Conservation (phyloP, 768 basidiomycete species). For the Podaxis mareebaensis region DNA sequence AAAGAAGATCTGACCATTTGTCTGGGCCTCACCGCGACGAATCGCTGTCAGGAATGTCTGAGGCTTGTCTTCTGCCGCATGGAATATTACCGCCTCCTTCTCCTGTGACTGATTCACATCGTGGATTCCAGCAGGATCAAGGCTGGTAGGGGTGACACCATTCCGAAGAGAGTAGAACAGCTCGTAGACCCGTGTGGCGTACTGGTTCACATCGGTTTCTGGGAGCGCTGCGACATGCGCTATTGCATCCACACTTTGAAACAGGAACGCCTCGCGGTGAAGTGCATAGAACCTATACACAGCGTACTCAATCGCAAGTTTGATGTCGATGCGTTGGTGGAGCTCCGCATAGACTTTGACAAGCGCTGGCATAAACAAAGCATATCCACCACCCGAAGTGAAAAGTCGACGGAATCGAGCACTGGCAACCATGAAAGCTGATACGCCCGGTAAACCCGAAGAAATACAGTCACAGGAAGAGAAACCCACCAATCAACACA, state of each 20-base stretch:
- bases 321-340: constrained; percentile 56
- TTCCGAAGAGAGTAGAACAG: constrained; percentile 60
- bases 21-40: constrained; percentile 42
- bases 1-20: constrained; percentile 40
- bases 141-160: constrained; percentile 36
- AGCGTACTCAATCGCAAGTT: constrained; percentile 69
- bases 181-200: constrained; percentile 55
- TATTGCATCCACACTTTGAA: constrained; percentile 67
- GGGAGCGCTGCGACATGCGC: constrained; percentile 55
- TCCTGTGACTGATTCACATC: constrained; percentile 65
- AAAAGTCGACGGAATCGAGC: constrained; percentile 79
- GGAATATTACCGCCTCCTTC: constrained; percentile 67
- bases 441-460: not conserved
- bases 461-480: not conserved
- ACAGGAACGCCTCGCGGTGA: constrained; percentile 72
- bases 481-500: constrained; percentile 61
- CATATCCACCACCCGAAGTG: constrained; percentile 69
- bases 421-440: constrained; percentile 73
- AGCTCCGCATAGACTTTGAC: constrained; percentile 71
- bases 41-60: constrained; percentile 65
- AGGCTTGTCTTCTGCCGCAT: constrained; percentile 71
- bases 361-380: constrained; percentile 72
- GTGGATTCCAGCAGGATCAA: constrained; percentile 69
- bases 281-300: constrained; percentile 71
- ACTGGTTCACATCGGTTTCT: constrained; percentile 47